A percentile compares a stretch with the other conserved stretches of the same genome.
These are phyloP conservation scores for Phytophthora pisi DNA, from an alignment of 352 stramenopile species.

Conservation along the genomic window DNA sequence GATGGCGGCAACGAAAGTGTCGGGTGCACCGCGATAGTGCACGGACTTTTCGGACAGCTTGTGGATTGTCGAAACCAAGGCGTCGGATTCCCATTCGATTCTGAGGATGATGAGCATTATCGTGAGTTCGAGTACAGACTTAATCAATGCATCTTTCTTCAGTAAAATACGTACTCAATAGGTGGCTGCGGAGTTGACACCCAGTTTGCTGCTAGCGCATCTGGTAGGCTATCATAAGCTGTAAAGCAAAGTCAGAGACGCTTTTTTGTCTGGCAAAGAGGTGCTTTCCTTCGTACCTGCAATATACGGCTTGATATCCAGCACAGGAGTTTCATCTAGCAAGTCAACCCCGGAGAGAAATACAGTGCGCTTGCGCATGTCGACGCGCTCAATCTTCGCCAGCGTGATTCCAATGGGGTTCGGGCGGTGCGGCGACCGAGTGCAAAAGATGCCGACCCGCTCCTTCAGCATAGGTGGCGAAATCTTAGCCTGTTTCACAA, in stretches of 20 bases:
- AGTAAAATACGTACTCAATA: constrained; percentile 37
- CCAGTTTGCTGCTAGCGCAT: constrained; percentile 49
- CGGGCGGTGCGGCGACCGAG: constrained; percentile 96
- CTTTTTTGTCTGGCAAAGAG: no score
- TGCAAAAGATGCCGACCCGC: constrained; percentile 94
- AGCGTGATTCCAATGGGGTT: constrained; percentile 95
- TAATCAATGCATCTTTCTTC: background rate
- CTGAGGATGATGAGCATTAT: constrained; percentile 15
- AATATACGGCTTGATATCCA: constrained; percentile 99
- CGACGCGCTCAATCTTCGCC: constrained; percentile 87
- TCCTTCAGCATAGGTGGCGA: constrained; percentile 73
- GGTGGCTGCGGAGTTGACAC: constrained; percentile 43
- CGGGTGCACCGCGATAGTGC: constrained; percentile 45
- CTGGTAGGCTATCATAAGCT: constrained; percentile 61
- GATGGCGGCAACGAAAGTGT: constrained; percentile 50
- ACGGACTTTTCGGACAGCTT: constrained; percentile 45
- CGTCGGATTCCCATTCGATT: constrained; percentile 52
- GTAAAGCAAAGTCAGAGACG: background rate
- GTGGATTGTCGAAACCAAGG: constrained; percentile 32
- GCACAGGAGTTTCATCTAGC: constrained; percentile 96
- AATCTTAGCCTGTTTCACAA: constrained; percentile 61
- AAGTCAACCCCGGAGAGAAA: constrained; percentile 91
- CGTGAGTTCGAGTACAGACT: background rate
- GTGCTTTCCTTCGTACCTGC: constrained; percentile 44
- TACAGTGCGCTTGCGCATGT: constrained; percentile 62